phyloP scores from a whole-genome alignment of 2,329 filamentous ascomycete genomes.

The Penicillium sp. region DNA sequence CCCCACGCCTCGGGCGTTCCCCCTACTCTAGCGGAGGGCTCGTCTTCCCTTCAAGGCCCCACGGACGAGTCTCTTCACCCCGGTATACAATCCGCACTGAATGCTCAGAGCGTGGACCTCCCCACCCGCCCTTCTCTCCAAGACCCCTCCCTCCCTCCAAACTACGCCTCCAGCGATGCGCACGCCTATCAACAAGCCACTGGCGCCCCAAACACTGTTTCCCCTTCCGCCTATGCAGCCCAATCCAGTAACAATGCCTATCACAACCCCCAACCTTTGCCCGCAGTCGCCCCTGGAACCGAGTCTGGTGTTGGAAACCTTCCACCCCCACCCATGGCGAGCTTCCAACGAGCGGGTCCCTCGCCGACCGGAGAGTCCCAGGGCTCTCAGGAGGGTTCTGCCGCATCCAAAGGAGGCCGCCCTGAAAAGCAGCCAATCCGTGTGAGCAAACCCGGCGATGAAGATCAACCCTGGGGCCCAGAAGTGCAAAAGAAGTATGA shows the following conservation, averaged over 20 bases:
- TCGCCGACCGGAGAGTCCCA: constrained; percentile 25
- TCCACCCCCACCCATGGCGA: constrained; percentile 45
- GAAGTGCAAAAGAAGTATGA: constrained; percentile 54
- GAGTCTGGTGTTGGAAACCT: constrained; percentile 37
- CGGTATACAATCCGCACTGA: constrained; percentile 7
- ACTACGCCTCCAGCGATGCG: constrained; percentile 42
- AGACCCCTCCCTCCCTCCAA: constrained; percentile 43
- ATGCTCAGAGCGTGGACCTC: constrained; percentile 36
- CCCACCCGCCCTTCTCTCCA: constrained; percentile 50
- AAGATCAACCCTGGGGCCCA: constrained; percentile 52
- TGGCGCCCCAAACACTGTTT: constrained; percentile 28
- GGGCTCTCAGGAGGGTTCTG: constrained; percentile 23
- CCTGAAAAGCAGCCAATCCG: constrained; percentile 30
- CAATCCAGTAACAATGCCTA: constrained; percentile 40
- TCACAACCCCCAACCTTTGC: constrained; percentile 28
- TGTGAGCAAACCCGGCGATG: constrained; percentile 31
- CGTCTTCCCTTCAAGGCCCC: constrained; percentile 33
- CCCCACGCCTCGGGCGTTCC: constrained; percentile 22
- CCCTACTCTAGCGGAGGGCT: constrained; percentile 28
- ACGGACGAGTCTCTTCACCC: constrained; percentile 36
- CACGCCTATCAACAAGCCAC: constrained; percentile 44
- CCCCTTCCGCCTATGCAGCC: constrained; percentile 32
- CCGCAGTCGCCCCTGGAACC: constrained; percentile 40
- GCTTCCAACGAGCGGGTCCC: constrained; percentile 43
- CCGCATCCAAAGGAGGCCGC: constrained; percentile 28